Percentiles rank a stretch among this genome's conserved stretches.
Conservation (phyloP, 257 asterid species). For the Paulownia fortunei region DNA sequence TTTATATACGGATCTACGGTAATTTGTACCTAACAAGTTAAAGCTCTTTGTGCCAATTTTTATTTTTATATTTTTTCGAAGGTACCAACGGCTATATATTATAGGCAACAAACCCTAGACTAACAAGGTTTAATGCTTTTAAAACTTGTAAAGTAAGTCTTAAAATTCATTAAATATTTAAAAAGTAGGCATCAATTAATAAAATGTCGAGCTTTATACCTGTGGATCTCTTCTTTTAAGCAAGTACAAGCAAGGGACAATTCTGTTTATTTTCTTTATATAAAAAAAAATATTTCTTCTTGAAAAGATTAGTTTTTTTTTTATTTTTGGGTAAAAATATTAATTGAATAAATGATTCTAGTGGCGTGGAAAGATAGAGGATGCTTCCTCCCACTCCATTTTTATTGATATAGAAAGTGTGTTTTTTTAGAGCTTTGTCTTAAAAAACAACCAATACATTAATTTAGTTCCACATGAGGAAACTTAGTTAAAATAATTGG, state of each 20-base stretch:
- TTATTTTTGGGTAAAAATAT: neutral
- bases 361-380: constrained; percentile 46
- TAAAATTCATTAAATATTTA: neutral
- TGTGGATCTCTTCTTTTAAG: constrained; percentile 35
- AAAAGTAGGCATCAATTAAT: neutral
- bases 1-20: constrained; percentile 38
- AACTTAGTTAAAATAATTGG: constrained; percentile 6
- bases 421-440: constrained; percentile 21
- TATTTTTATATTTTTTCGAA: neutral
- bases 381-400: constrained; percentile 40
- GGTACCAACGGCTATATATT: neutral
- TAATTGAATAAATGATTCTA: constrained; percentile 37
- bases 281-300: constrained; percentile 3
- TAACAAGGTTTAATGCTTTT: neutral
- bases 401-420: constrained; percentile 23
- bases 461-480: constrained; percentile 31
- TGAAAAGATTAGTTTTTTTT: constrained; percentile 34
- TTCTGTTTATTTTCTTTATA: constrained; percentile 21
- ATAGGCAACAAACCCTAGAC: neutral
- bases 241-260: constrained; percentile 38
- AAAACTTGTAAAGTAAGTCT: neutral
- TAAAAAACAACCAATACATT: constrained; percentile 15
- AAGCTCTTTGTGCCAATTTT: constrained; percentile 14
- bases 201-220: neutral
- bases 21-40: constrained; percentile 33